These are phyloP conservation scores for Suillus sp. DNA, from an alignment of 768 basidiomycete genomes.

Conservation along the genomic window DNA sequence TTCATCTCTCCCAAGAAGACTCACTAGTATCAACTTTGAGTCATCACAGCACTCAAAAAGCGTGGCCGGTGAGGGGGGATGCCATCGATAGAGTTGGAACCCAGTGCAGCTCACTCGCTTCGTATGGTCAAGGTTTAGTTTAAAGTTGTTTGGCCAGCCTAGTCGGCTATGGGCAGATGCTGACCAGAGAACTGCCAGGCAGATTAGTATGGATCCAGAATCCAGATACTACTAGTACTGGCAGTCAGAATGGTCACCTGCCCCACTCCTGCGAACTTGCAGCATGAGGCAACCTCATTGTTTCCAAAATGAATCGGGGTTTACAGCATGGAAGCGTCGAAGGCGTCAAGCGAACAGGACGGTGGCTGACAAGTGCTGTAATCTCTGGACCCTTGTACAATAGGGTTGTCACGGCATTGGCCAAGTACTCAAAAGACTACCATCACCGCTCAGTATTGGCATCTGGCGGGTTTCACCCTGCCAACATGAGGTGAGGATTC, in stretches of 20 bases:
- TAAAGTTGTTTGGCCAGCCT: background rate
- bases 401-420: background rate
- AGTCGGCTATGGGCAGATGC: background rate
- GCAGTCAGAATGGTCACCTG: background rate
- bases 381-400: conserved; percentile 6
- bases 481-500: conserved; percentile 12
- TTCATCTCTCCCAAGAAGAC: conserved; percentile 7
- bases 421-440: conserved; percentile 1
- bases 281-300: conserved; percentile 34
- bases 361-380: conserved; percentile 2
- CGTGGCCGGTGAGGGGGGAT: background rate
- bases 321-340: conserved; percentile 14
- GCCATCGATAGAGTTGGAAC: background rate
- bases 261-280: conserved; percentile 15
- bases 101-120: background rate
- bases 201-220: background rate
- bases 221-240: background rate
- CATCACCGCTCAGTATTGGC: background rate
- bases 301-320: conserved; percentile 19
- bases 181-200: background rate
- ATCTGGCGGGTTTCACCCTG: background rate
- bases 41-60: conserved; percentile 3
- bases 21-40: conserved; percentile 3
- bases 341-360: conserved; percentile 5
- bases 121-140: background rate